A percentile compares a stretch with the other conserved stretches of the same genome.
Evolutionary conservation across 208 protist genomes (phyloP).

Genomic region (Trypanosoma cruzi): DNA sequence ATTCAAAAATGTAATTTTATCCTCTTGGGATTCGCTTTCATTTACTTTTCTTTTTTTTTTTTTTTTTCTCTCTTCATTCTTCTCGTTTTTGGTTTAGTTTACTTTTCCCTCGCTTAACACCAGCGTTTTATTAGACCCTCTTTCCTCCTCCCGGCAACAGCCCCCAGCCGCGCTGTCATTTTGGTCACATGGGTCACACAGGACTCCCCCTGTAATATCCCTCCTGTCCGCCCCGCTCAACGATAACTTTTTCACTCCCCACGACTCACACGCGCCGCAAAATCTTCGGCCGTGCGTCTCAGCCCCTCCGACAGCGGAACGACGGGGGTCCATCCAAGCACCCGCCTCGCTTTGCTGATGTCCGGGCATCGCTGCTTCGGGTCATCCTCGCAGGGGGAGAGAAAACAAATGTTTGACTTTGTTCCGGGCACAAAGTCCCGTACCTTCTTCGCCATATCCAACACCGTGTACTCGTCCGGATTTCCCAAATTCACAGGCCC

Average conservation of each 20-base stretch:
- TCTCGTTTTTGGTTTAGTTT: too few species aligned
- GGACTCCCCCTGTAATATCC: too few species aligned
- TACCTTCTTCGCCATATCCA: conserved; percentile 56
- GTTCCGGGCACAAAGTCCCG: conserved; percentile 37
- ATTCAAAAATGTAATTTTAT: too few species aligned
- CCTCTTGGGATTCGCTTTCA: too few species aligned
- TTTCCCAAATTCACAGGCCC: conserved; percentile 79
- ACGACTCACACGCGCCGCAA: conserved; percentile 27
- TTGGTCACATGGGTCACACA: too few species aligned
- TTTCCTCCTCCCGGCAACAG: too few species aligned
- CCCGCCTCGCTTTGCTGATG: conserved; percentile 51
- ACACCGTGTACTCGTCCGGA: conserved; percentile 66
- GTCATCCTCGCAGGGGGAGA: conserved; percentile 46
- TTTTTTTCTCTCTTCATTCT: too few species aligned
- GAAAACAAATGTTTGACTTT: conserved; percentile 53
- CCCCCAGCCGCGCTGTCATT: too few species aligned
- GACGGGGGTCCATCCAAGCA: conserved; percentile 58
- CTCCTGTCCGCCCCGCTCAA: too few species aligned
- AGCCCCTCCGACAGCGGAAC: conserved; percentile 56
- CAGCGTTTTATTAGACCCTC: too few species aligned
- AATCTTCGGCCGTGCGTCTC: conserved; percentile 40
- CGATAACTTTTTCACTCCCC: not conserved
- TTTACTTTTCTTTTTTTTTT: too few species aligned
- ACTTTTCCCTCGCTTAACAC: too few species aligned
- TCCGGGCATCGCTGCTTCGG: conserved; percentile 64